Base-by-base conservation (phyloP, 768 basidiomycete species). In the Coprinopsis sp. region DNA sequence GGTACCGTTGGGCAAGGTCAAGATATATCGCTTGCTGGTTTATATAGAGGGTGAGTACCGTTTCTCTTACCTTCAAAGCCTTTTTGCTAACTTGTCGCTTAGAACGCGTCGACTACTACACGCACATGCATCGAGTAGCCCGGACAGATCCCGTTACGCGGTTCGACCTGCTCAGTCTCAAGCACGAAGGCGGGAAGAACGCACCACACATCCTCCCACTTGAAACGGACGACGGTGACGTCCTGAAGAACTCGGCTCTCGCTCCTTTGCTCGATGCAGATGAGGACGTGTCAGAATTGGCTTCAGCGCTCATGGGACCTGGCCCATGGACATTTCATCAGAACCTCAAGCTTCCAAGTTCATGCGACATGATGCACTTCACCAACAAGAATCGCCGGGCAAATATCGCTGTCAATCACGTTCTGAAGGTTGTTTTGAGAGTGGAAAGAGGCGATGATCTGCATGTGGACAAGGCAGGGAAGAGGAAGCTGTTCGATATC, bases 301-400 rank as follows among this genome's bases (percentile, higher is more conserved):
- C 75, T 23, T 79, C 84, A 18, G 71, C 58, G 34, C 65, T 78
- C 50, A 83, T 83, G 81, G 86, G 85, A 23, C 79, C 80, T 2
- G 94, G 95, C 0, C 94, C 95, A 11, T 98, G 94, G 94, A 72
- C 74, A 7, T 77, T 98, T 50, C 79, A 82, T 47, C 75, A 79
- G 44, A 70, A 78, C 24, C 59, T 97, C 34, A 73, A 74, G 34
- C 70, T 97, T 2, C 93, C 94, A 0, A 65, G 64, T 13, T 76
- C 81, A 2, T 88, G 84, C 55, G 60, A 60, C 18, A 60, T 66
- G 40, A 64, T 97, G 39, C 80, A 78, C 56, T 86, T 89, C 55
- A 88, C 91, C 8, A 93, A 87, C 59, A 83, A 78, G 60, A 90
- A 91, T 62, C 76, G 77, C 48, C 71, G 73, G 54, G 82, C 85